Evolutionary conservation across 2,329 filamentous ascomycete genomes (phyloP).

Genomic region (Chrysoporthe cubensis): DNA sequence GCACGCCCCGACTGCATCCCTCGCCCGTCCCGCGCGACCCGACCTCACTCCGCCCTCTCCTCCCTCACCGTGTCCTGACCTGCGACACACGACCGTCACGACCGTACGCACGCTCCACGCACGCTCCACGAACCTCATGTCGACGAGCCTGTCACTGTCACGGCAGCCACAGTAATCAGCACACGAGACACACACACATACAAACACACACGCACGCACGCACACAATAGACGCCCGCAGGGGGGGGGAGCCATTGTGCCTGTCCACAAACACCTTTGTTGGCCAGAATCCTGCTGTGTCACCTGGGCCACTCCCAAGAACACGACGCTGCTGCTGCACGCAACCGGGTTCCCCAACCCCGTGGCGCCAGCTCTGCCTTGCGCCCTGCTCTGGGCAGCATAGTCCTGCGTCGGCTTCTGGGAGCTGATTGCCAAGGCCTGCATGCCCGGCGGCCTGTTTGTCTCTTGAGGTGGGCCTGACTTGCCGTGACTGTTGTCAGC

Average conservation of each 20-base stretch:
- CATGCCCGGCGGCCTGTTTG: not conserved
- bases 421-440: not conserved
- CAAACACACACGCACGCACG: too few species aligned
- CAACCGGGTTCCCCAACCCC: not conserved
- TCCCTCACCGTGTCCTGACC: not conserved
- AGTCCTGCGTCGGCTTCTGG: slow-evolving; percentile 13
- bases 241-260: slow-evolving; percentile 17
- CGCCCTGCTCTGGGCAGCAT: slow-evolving; percentile 5
- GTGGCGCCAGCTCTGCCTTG: not conserved
- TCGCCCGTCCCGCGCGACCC: not conserved
- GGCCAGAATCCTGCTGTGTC: slow-evolving; percentile 20
- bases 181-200: slow-evolving; percentile 1
- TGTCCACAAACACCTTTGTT: slow-evolving; percentile 15
- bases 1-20: not conserved
- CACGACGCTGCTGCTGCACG: not conserved
- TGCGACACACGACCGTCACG: not conserved
- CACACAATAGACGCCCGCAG: slow-evolving; percentile 1
- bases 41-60: not conserved
- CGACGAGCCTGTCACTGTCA: slow-evolving; percentile 5
- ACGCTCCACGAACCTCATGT: not conserved
- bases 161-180: slow-evolving; percentile 15
- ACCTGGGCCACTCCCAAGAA: slow-evolving; percentile 22
- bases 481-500: not conserved
- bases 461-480: not conserved
- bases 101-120: not conserved